phyloP scores from a whole-genome alignment of 164 flowering plant species.

The Dillenia turbinata region DNA sequence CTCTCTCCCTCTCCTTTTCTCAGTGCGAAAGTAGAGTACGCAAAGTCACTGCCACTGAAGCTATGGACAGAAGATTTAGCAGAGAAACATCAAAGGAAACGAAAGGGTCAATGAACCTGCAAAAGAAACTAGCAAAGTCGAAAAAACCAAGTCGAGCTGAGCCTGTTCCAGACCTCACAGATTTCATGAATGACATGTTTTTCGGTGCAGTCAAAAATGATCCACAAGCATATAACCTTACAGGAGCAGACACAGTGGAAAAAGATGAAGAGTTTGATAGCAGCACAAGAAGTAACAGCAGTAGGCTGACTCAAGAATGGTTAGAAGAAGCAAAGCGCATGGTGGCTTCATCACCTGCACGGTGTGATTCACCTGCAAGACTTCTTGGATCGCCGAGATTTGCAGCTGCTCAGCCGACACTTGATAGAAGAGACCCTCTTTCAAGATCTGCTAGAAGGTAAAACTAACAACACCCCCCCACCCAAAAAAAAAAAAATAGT shows the following conservation, averaged over 20 bases:
- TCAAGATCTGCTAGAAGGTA: conserved; percentile 79
- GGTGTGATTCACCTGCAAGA: conserved; percentile 48
- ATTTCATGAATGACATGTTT: conserved; percentile 71
- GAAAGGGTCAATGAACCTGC: conserved; percentile 19
- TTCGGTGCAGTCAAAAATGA: conserved; percentile 32
- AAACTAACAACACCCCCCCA: not conserved
- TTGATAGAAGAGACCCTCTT: conserved; percentile 58
- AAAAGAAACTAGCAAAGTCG: conserved; percentile 23
- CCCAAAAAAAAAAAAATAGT: not conserved
- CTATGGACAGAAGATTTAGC: conserved; percentile 37
- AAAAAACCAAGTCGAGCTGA: conserved; percentile 9
- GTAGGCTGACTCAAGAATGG: conserved; percentile 65
- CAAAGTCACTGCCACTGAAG: not conserved
- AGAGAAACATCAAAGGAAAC: conserved; percentile 22
- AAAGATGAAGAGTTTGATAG: conserved; percentile 22
- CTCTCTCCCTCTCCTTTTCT: not conserved
- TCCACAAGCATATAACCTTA: conserved; percentile 28
- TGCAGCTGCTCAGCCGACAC: conserved; percentile 21
- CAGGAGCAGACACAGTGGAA: conserved; percentile 6
- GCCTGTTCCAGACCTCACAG: conserved; percentile 51
- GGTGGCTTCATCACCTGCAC: conserved; percentile 55
- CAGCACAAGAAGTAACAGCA: conserved; percentile 31
- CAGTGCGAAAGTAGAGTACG: not conserved
- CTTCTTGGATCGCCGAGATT: conserved; percentile 56
- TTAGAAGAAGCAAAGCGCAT: conserved; percentile 61